phyloP scores from a whole-genome alignment of 306 rosid species.

The Dicorynia guianensis region DNA sequence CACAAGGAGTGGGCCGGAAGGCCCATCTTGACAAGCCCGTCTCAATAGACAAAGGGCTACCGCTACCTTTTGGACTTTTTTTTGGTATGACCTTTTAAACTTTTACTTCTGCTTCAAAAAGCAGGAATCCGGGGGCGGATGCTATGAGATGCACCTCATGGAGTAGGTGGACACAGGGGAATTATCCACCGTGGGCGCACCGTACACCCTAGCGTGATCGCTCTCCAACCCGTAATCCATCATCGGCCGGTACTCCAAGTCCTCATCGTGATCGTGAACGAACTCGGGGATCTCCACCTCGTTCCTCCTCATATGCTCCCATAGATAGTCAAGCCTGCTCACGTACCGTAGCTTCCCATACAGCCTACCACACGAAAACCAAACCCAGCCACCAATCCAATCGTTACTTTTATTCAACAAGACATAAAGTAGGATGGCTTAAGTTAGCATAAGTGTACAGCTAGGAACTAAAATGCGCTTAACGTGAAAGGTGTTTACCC shows the following conservation, averaged over 20 bases:
- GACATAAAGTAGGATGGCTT: background rate
- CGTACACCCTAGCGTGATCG: slow-evolving; percentile 81
- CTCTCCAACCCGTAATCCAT: slow-evolving; percentile 94
- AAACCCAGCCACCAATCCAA: background rate
- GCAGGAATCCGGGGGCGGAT: background rate
- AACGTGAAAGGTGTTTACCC: slow-evolving; percentile 53
- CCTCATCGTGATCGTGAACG: slow-evolving; percentile 90
- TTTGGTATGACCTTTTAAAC: too few species aligned
- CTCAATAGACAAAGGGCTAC: too few species aligned
- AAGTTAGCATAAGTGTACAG: slow-evolving; percentile 18
- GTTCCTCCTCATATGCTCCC: slow-evolving; percentile 83
- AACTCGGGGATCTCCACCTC: slow-evolving; percentile 83
- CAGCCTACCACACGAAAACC: slow-evolving; percentile 56
- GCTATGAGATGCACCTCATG: slow-evolving; percentile 90
- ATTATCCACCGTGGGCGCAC: slow-evolving; percentile 63
- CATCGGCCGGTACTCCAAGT: slow-evolving; percentile 88
- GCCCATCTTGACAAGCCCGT: too few species aligned
- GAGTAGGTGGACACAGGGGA: slow-evolving; percentile 75
- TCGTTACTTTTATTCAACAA: too few species aligned
- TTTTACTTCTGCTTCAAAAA: too few species aligned
- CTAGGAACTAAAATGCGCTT: slow-evolving; percentile 6
- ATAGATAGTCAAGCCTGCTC: slow-evolving; percentile 76
- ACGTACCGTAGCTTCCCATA: slow-evolving; percentile 83
- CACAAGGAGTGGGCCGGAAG: slow-evolving; percentile 8
- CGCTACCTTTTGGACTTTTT: too few species aligned